Percentiles rank a stretch among this genome's conserved stretches.
Evolutionary conservation across 2,329 filamentous ascomycete genomes (phyloP).

Genomic region (Sarocladium kiliense): DNA sequence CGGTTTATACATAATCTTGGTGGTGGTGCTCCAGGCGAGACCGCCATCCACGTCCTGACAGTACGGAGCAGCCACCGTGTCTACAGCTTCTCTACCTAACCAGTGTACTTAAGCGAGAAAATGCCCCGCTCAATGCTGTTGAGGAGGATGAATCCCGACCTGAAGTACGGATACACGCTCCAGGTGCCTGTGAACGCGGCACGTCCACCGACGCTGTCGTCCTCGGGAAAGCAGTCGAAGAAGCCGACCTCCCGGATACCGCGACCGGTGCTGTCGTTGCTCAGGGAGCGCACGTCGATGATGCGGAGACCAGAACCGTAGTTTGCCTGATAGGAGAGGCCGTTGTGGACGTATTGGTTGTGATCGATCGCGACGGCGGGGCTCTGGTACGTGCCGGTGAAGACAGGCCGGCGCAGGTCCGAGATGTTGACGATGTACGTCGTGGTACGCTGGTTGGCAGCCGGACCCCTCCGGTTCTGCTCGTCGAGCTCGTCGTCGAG

Average conservation of each 20-base stretch:
- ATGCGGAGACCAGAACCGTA: conserved; percentile 41
- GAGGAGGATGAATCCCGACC: conserved; percentile 36
- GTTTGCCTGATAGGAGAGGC: conserved; percentile 39
- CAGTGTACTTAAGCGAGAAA: conserved; percentile 33
- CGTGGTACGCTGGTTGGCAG: conserved; percentile 33
- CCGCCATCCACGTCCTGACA: not conserved
- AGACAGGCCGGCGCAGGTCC: conserved; percentile 30
- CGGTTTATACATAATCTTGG: no score
- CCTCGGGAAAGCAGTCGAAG: conserved; percentile 43
- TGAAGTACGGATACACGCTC: conserved; percentile 39
- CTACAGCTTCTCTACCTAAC: conserved; percentile 7
- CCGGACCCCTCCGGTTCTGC: conserved; percentile 31
- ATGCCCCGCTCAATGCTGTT: conserved; percentile 43
- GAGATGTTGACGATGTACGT: conserved; percentile 46
- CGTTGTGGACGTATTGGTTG: conserved; percentile 39
- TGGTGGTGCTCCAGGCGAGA: not conserved
- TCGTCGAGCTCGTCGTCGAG: conserved; percentile 52
- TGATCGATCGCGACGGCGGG: conserved; percentile 35
- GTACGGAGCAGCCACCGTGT: not conserved
- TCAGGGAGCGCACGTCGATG: conserved; percentile 26
- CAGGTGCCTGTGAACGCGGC: conserved; percentile 35
- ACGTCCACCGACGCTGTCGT: conserved; percentile 30
- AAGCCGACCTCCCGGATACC: conserved; percentile 35
- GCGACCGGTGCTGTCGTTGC: conserved; percentile 31
- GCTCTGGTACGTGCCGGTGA: conserved; percentile 34